Conservation (phyloP, 1,284 basidiomycete genomes). For the Clitocybe nebularis region DNA sequence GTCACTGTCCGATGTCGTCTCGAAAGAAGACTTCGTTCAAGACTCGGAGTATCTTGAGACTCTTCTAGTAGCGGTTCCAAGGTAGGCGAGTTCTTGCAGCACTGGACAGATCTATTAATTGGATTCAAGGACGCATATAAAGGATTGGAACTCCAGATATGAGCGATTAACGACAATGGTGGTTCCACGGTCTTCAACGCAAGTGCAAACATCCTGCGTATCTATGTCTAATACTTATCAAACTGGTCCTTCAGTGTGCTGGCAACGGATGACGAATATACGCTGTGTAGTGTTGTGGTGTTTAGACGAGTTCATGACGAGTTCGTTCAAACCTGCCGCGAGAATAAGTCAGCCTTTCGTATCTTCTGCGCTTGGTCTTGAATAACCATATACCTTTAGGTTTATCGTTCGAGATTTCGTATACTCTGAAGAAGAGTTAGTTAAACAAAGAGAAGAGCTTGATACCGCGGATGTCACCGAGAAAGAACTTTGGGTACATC, state of each 20-base stretch:
- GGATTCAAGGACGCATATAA: conserved; percentile 64
- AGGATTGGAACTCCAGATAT: conserved; percentile 90
- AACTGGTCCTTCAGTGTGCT: conserved; percentile 44
- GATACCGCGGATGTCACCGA: conserved; percentile 81
- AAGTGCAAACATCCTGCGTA: no score
- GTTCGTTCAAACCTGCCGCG: conserved; percentile 91
- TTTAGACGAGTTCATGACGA: conserved; percentile 93
- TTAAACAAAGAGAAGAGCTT: conserved; percentile 82
- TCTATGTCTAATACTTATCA: no score
- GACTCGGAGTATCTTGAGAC: conserved; percentile 96
- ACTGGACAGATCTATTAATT: conserved; percentile 21
- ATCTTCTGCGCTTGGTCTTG: background rate
- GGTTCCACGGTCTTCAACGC: conserved; percentile 93
- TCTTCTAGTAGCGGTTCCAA: conserved; percentile 90
- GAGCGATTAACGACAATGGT: conserved; percentile 89
- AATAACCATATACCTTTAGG: conserved; percentile 28
- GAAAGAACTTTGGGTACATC: conserved; percentile 93
- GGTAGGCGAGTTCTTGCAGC: conserved; percentile 57
- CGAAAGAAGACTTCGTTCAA: conserved; percentile 77
- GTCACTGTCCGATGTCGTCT: conserved; percentile 84
- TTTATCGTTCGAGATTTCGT: conserved; percentile 93
- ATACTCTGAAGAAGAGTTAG: conserved; percentile 85
- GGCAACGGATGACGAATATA: conserved; percentile 85
- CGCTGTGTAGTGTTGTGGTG: conserved; percentile 83
- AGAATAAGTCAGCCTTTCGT: conserved; percentile 72